Evolutionary conservation across 257 asterid genomes (phyloP).

Genomic region (Solanum paucissectum): DNA sequence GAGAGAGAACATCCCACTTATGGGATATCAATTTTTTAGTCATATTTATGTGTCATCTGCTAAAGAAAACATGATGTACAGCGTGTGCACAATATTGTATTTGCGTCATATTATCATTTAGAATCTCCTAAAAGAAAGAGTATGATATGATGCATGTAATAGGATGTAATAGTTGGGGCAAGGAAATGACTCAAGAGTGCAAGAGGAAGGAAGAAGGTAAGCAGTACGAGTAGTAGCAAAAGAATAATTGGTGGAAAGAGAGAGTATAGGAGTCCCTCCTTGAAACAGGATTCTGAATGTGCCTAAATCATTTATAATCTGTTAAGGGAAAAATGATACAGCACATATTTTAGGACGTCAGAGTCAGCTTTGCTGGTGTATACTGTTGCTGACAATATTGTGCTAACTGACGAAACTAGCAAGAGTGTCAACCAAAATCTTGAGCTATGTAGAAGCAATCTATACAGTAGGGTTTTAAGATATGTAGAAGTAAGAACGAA

Average conservation of each 20-base stretch:
- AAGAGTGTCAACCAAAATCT: neutral
- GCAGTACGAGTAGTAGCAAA: neutral
- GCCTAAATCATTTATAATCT: neutral
- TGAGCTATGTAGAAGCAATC: neutral
- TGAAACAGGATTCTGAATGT: neutral
- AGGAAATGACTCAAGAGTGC: neutral
- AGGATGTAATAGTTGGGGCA: neutral
- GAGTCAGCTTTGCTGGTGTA: neutral
- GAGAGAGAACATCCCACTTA: neutral
- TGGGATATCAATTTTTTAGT: neutral
- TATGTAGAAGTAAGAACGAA: neutral
- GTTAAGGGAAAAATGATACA: neutral
- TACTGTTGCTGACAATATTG: neutral
- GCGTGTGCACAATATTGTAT: neutral
- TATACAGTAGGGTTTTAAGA: neutral
- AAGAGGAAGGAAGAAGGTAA: neutral
- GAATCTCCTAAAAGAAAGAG: neutral
- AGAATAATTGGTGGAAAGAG: neutral
- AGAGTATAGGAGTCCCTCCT: neutral
- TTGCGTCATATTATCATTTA: neutral
- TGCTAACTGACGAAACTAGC: neutral
- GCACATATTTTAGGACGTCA: neutral
- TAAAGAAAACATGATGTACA: neutral
- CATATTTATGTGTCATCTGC: neutral
- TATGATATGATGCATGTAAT: neutral